Evolutionary conservation across 208 protist genomes (phyloP), one percentile per base, ranked within the genome.

Genomic region (Trypanosomatidae sp.): DNA sequence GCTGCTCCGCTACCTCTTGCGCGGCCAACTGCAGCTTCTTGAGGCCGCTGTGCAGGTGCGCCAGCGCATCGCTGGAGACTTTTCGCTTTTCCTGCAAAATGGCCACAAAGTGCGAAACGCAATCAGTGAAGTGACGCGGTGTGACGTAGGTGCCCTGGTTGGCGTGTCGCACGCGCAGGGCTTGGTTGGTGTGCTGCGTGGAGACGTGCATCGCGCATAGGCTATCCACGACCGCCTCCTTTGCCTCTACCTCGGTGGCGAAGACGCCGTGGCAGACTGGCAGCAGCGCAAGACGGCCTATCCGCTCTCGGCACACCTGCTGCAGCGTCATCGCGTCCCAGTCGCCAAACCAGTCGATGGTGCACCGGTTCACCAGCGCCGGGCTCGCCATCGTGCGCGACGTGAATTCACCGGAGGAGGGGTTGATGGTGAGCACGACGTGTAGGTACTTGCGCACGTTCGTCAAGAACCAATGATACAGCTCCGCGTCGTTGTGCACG

Each of bases 371-470:
- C 86, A 99, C 99, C 33, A 99, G 91, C 28, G 99, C 99, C 17
- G 99, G 99, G 50, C 98, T 99, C 22, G 98, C 97, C 28, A 98
- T 90, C 1, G 95, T 88, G 69, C 98, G 92, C 47, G 94, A 95
- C 17, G 96, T 86, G 74, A 99, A 99, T 69, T 99, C 98, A 53
- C 92, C 86, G 7, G 86, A 95, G 43, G 97, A 89, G n/a, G 99
- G 99, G 85, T 99, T 99, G 88, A 99, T 99, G 33, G 99, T 99
- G 79, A 99, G 99, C 25, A 99, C 96, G 15, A 99, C 96, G 81
- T 99, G 99, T 36, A 99, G 88, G 76, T 99, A 99, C 71, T 89
- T 79, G 75, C 95, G 88, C n/a, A 99, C 98, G 77, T 98, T 97
- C 13, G 66, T 69, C 44, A 98, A 85, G 84, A 99, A 99, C 95